These are phyloP conservation scores for Bretziella fagacearum DNA, from an alignment of 2,329 filamentous ascomycete genomes.

Conservation along the genomic window DNA sequence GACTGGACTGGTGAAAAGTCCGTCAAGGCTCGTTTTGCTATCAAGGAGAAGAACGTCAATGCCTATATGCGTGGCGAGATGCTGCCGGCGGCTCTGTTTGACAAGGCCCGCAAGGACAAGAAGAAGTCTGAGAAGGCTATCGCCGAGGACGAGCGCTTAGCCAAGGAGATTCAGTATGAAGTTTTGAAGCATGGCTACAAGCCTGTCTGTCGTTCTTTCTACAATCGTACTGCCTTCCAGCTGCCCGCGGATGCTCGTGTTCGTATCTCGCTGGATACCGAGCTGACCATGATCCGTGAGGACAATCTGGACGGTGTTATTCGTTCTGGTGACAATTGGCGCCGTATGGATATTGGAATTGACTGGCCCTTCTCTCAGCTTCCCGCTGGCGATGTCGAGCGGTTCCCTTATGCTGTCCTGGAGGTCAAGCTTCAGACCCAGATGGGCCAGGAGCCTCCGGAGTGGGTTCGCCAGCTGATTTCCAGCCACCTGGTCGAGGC, in stretches of 20 bases:
- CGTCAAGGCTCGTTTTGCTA: conserved; percentile 85
- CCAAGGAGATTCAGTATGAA: conserved; percentile 85
- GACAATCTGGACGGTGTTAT: conserved; percentile 74
- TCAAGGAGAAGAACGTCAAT: conserved; percentile 97
- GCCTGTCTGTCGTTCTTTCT: conserved; percentile 89
- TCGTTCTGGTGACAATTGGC: conserved; percentile 78
- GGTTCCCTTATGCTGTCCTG: conserved; percentile 89
- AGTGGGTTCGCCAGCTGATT: conserved; percentile 90
- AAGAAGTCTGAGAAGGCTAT: conserved; percentile 91
- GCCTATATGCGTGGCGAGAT: conserved; percentile 71
- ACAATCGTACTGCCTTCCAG: conserved; percentile 96
- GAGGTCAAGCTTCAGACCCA: conserved; percentile 98
- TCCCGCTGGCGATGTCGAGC: conserved; percentile 65
- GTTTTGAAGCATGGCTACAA: conserved; percentile 71
- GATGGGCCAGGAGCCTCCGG: conserved; percentile 80
- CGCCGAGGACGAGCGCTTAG: conserved; percentile 74
- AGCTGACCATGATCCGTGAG: conserved; percentile 86
- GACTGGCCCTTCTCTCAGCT: conserved; percentile 89
- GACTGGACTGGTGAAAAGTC: conserved; percentile 99
- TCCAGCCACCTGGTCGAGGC: conserved; percentile 90
- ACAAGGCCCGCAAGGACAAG: conserved; percentile 87
- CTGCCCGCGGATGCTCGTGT: conserved; percentile 90
- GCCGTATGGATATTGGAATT: conserved; percentile 91
- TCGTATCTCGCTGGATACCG: conserved; percentile 90
- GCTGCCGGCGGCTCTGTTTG: conserved; percentile 76